Base-by-base conservation (phyloP, 1,284 basidiomycete species). In the Pholiota adiposa region DNA sequence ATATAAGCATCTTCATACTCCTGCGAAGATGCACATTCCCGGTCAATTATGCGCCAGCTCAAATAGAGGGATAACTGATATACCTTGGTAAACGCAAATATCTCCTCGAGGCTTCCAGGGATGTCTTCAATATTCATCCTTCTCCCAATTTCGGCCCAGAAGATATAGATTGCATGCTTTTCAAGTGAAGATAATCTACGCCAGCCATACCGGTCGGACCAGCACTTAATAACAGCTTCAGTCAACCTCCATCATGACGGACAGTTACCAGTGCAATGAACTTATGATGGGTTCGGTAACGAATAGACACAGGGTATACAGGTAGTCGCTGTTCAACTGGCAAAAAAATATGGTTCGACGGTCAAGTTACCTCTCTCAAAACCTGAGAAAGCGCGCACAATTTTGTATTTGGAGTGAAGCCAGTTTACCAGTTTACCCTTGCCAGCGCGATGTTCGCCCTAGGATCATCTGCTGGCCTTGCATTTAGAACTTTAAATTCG, bases 381-480 rank as follows among this genome's bases (percentile, higher is more conserved):
- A 41, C 12, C 18, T 5, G 6, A 11, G 33, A 50, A 43, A 29
- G 2, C 3, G 64, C 76, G 25, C 60, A 82, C 80, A 41, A 82
- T 81, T 11, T 73, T 72, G 61, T 80, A 80, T 33, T 73, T 72
- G 0, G 74, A 73, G 73, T 83, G 82, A 6, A 83, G 29, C 72
- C 76, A 82, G 59, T 83, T 83, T 1, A 73, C 72, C 76, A 82
- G 59, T 83, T 83, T 1, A 73, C 69, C 16, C 81, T 72, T 0
- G 82, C 79, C 1, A 83, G 63, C 3, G 81, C 78, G 41, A 83
- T 75, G 60, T 73, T 76, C 4, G 75, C 76, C 12, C 81, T 70
- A 5, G 80, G 77, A 59, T 82, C 80, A 29, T 68, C 62, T 29
- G 67, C 71, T 14, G 68, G 65, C 34, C 63, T 64, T 19, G 61